Evolutionary conservation across 345 rosid genomes (phyloP).

Genomic region (Populus davidiana): DNA sequence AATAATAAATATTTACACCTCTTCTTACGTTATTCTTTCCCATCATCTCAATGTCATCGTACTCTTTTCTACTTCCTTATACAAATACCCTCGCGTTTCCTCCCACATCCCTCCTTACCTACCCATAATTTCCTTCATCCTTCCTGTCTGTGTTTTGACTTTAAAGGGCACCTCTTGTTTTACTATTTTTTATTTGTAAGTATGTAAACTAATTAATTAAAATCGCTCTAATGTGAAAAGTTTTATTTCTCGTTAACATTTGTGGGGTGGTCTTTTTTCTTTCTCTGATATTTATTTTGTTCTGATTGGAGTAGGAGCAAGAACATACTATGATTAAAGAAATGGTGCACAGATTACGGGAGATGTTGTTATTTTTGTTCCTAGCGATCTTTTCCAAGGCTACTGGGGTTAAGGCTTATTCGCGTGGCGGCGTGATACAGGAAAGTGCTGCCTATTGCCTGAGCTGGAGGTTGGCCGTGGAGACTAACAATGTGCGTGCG

Average conservation of each 20-base stretch:
- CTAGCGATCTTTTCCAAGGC: slow-evolving; percentile 34
- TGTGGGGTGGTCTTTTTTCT: not conserved
- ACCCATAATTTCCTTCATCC: not conserved
- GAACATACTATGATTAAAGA: slow-evolving; percentile 21
- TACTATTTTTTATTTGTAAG: not conserved
- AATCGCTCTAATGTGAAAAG: not conserved
- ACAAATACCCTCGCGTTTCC: not conserved
- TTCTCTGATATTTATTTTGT: not conserved
- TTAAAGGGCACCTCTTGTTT: not conserved
- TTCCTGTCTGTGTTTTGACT: not conserved
- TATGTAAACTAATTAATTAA: not conserved
- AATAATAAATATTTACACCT: not conserved
- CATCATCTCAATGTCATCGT: not conserved
- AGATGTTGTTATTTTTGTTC: slow-evolving; percentile 28
- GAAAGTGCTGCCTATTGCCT: slow-evolving; percentile 46
- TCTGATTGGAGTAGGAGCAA: not conserved
- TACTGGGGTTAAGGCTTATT: not conserved
- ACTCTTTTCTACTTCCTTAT: not conserved
- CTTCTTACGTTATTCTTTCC: not conserved
- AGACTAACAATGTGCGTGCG: slow-evolving; percentile 66
- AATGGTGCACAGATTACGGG: slow-evolving; percentile 33
- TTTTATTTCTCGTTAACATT: not conserved
- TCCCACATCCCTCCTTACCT: not conserved
- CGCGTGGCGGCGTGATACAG: not conserved
- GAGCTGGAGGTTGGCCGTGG: slow-evolving; percentile 83